Conservation (phyloP, 768 basidiomycete species). For the Boletus reticulatus region DNA sequence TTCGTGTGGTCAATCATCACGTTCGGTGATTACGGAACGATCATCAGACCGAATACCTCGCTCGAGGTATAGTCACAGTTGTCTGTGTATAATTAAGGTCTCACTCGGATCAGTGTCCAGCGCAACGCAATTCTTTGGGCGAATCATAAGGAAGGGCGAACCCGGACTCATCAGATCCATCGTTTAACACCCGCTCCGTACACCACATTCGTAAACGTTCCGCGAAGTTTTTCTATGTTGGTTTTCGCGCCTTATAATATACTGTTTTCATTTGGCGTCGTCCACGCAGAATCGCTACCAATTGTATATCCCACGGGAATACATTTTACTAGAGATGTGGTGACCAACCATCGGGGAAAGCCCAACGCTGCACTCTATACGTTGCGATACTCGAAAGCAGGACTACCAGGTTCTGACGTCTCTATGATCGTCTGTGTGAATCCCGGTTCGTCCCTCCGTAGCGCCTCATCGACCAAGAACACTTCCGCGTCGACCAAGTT, state of each 20-base stretch:
- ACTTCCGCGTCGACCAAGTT: slow-evolving; percentile 70
- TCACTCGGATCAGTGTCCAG: slow-evolving; percentile 54
- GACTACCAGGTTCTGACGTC: slow-evolving; percentile 82
- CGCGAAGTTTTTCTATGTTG: background rate
- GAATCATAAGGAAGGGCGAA: slow-evolving; percentile 64
- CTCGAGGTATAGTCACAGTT: slow-evolving; percentile 61
- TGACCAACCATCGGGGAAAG: too few relatives aligned
- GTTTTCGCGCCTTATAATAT: background rate
- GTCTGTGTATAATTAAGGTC: too few relatives aligned
- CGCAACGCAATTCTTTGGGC: slow-evolving; percentile 82
- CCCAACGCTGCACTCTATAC: slow-evolving; percentile 32
- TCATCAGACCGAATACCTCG: slow-evolving; percentile 49
- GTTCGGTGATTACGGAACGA: slow-evolving; percentile 75
- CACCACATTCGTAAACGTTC: slow-evolving; percentile 67
- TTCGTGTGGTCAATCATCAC: slow-evolving; percentile 74
- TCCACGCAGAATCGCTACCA: background rate
- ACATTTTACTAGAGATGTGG: too few relatives aligned
- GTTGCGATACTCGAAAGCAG: slow-evolving; percentile 88
- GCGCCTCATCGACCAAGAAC: slow-evolving; percentile 64
- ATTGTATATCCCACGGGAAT: background rate
- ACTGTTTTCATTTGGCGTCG: background rate
- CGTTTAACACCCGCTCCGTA: slow-evolving; percentile 54
- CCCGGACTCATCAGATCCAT: slow-evolving; percentile 56
- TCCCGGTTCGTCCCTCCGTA: slow-evolving; percentile 50
- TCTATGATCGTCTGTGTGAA: slow-evolving; percentile 74